phyloP scores from a whole-genome alignment of 2,329 filamentous ascomycete genomes.

The Fusarium guadeloupense region DNA sequence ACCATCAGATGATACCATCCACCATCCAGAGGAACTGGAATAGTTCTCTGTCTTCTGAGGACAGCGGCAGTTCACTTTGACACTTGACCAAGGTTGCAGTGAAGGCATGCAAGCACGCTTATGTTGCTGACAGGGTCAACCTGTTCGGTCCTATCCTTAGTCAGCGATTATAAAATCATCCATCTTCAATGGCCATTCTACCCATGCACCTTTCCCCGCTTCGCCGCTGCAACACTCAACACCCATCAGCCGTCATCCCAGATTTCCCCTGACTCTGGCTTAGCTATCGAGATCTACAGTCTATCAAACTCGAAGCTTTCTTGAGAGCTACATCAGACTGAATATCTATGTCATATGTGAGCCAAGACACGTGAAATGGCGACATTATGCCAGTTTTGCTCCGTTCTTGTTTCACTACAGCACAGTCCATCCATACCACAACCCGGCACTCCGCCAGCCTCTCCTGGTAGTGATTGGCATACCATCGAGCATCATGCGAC shows the following conservation, averaged over 20 bases:
- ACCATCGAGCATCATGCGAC: not conserved
- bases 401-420: not conserved
- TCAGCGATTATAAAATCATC: not conserved
- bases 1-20: no score
- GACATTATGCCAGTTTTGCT: not conserved
- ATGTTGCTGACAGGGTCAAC: not conserved
- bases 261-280: not conserved
- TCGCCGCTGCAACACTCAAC: not conserved
- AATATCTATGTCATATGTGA: no score
- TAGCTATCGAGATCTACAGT: not conserved
- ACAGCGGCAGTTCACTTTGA: no score
- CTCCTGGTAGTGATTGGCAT: not conserved
- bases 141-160: not conserved
- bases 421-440: not conserved
- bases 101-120: no score
- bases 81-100: no score
- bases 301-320: no score
- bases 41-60: no score
- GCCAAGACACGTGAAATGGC: no score
- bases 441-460: not conserved
- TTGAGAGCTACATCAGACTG: no score
- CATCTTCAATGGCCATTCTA: not conserved
- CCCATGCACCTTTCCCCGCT: not conserved
- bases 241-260: not conserved
- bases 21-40: no score